phyloP scores from a whole-genome alignment of 2,329 filamentous ascomycete species.

The Akanthomyces lecanii region DNA sequence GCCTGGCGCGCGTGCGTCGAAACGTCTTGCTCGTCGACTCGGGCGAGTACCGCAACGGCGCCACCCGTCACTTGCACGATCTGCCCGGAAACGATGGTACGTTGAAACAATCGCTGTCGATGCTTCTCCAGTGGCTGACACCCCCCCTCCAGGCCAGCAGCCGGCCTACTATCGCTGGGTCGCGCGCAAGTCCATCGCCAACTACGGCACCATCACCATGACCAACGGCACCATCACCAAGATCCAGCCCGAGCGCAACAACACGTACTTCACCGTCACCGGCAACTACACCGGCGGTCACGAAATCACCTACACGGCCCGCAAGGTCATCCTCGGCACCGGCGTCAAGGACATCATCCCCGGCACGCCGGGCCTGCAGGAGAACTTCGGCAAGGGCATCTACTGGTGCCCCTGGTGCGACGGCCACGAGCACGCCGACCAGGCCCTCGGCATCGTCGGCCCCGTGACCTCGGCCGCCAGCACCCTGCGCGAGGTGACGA shows the following conservation, averaged over 20 bases:
- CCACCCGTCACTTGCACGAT: conserved; percentile 58
- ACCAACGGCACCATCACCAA: conserved; percentile 49
- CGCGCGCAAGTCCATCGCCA: conserved; percentile 48
- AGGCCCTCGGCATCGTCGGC: conserved; percentile 51
- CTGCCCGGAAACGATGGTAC: conserved; percentile 56
- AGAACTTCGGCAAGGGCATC: conserved; percentile 56
- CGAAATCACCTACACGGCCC: conserved; percentile 37
- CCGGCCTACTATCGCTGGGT: conserved; percentile 51
- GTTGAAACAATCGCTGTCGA: not conserved
- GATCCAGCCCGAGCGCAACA: conserved; percentile 36
- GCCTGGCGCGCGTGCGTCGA: conserved; percentile 54
- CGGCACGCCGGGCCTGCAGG: conserved; percentile 47
- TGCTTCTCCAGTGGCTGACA: conserved; percentile 1
- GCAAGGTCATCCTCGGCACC: conserved; percentile 55
- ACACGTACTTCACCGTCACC: conserved; percentile 29
- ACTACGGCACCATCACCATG: conserved; percentile 47
- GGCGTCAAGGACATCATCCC: conserved; percentile 54
- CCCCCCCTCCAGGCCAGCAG: conserved; percentile 41
- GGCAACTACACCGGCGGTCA: conserved; percentile 19
- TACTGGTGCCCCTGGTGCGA: conserved; percentile 65
- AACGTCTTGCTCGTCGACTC: conserved; percentile 55
- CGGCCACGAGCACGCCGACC: conserved; percentile 57
- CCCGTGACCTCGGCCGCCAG: conserved; percentile 56
- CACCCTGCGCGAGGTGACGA: conserved; percentile 52
- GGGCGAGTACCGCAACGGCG: conserved; percentile 52